Conservation (phyloP, 495 filamentous ascomycete genomes). For the Aspergillus saccharolyticus region DNA sequence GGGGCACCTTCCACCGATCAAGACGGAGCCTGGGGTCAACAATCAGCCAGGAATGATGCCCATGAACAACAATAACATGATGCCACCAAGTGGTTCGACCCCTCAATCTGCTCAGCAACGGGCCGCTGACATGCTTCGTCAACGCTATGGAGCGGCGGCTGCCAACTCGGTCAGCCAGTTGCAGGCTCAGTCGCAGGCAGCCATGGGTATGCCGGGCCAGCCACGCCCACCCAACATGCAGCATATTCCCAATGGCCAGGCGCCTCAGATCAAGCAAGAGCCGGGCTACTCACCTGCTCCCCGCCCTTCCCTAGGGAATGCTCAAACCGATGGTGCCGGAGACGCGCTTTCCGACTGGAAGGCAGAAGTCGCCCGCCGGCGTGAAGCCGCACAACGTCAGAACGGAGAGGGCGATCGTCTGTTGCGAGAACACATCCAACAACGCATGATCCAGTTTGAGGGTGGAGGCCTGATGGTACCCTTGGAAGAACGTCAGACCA, state of each 20-base stretch:
- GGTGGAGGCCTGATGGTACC: slow-evolving; percentile 80
- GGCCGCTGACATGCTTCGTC: slow-evolving; percentile 61
- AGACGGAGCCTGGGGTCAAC: slow-evolving; percentile 65
- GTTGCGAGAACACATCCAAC: slow-evolving; percentile 39
- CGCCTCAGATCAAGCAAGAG: slow-evolving; percentile 46
- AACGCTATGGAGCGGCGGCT: slow-evolving; percentile 68
- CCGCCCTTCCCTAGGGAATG: slow-evolving; percentile 30
- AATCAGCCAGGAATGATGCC: slow-evolving; percentile 39
- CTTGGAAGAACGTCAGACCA: slow-evolving; percentile 32
- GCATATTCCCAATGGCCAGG: slow-evolving; percentile 41
- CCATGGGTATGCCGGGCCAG: slow-evolving; percentile 39
- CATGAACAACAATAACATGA: slow-evolving; percentile 34
- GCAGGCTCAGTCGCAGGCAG: slow-evolving; percentile 39
- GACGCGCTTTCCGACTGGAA: slow-evolving; percentile 53
- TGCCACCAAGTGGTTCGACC: slow-evolving; percentile 35
- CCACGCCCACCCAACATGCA: slow-evolving; percentile 37
- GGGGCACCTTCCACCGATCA: slow-evolving; percentile 54
- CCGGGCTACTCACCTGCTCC: slow-evolving; percentile 40
- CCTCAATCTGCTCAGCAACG: slow-evolving; percentile 56
- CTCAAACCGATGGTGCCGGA: slow-evolving; percentile 71
- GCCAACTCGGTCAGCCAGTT: slow-evolving; percentile 64
- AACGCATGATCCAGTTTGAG: slow-evolving; percentile 64
- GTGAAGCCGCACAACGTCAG: slow-evolving; percentile 56
- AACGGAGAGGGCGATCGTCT: slow-evolving; percentile 53
- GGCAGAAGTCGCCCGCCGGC: slow-evolving; percentile 49